Conservation (phyloP, 2,329 filamentous ascomycete genomes). For the Fusarium robinianum region DNA sequence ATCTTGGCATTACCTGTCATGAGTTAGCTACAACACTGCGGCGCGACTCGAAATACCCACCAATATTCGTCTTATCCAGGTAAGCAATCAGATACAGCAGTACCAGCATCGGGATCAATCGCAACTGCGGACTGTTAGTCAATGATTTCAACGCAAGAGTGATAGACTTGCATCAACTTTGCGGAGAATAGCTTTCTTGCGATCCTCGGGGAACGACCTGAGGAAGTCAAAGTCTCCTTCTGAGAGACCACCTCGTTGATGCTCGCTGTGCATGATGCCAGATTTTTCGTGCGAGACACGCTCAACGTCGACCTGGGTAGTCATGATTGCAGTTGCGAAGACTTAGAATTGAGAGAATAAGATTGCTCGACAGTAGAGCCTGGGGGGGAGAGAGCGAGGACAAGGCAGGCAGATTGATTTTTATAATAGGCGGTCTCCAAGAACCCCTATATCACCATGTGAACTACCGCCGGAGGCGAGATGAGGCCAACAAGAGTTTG, state of each 20-base stretch:
- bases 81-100: constrained; percentile 48
- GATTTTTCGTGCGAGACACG: constrained; percentile 32
- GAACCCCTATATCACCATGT: too few species aligned
- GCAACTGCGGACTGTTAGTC: constrained; percentile 17
- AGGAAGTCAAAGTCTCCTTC: constrained; percentile 41
- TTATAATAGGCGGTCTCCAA: too few species aligned
- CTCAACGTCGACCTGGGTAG: constrained; percentile 33
- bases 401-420: too few species aligned
- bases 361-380: background rate
- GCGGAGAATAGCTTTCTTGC: constrained; percentile 37
- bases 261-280: constrained; percentile 31
- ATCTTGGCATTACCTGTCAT: constrained; percentile 54
- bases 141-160: background rate
- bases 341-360: too few species aligned
- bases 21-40: background rate
- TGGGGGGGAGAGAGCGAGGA: background rate
- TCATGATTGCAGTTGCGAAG: constrained; percentile 12
- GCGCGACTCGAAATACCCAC: constrained; percentile 2
- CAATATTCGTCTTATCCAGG: constrained; percentile 36
- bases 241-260: constrained; percentile 19
- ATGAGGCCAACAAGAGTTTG: background rate
- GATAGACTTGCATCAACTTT: constrained; percentile 38
- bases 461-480: too few species aligned
- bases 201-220: constrained; percentile 36
- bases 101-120: constrained; percentile 39